Evolutionary conservation across 2,329 filamentous ascomycete species (phyloP).

Genomic region (Didymella arachidicola): DNA sequence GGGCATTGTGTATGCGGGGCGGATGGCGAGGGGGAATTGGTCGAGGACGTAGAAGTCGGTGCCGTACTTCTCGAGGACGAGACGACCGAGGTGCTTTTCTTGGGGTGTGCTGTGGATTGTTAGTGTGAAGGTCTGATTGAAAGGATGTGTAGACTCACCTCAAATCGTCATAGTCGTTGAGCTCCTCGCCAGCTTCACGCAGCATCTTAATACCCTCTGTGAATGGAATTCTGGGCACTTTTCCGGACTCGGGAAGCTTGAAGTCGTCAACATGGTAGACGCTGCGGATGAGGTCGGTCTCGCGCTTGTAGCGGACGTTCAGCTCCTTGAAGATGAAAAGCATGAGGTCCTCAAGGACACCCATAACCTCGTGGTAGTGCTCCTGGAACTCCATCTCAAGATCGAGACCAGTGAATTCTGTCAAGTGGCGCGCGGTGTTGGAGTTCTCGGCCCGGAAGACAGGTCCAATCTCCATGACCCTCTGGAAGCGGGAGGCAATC

Average conservation of each 20-base stretch:
- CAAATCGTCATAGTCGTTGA: conserved; percentile 80
- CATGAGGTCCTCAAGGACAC: conserved; percentile 76
- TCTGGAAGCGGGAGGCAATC: conserved; percentile 79
- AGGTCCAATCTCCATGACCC: conserved; percentile 79
- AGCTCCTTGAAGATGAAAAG: conserved; percentile 82
- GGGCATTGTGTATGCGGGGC: conserved; percentile 92
- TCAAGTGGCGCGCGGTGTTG: conserved; percentile 85
- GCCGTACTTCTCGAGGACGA: conserved; percentile 87
- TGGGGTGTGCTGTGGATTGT: conserved; percentile 67
- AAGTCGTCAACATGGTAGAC: conserved; percentile 82
- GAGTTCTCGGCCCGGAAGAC: conserved; percentile 88
- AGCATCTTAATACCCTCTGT: conserved; percentile 80
- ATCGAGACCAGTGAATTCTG: conserved; percentile 89
- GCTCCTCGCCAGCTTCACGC: conserved; percentile 77
- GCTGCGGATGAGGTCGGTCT: conserved; percentile 74
- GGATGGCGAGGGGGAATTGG: conserved; percentile 88
- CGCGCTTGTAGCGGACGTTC: conserved; percentile 69
- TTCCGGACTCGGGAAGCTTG: conserved; percentile 75
- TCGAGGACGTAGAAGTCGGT: conserved; percentile 98
- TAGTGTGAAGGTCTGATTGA: not conserved
- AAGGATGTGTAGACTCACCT: conserved; percentile 45
- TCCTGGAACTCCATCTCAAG: conserved; percentile 88
- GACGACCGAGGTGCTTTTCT: conserved; percentile 85
- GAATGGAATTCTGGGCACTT: conserved; percentile 79
- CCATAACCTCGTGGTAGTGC: conserved; percentile 76